phyloP scores from a whole-genome alignment of 192 early-diverging fungal species.

The Phycomyces nitens region DNA sequence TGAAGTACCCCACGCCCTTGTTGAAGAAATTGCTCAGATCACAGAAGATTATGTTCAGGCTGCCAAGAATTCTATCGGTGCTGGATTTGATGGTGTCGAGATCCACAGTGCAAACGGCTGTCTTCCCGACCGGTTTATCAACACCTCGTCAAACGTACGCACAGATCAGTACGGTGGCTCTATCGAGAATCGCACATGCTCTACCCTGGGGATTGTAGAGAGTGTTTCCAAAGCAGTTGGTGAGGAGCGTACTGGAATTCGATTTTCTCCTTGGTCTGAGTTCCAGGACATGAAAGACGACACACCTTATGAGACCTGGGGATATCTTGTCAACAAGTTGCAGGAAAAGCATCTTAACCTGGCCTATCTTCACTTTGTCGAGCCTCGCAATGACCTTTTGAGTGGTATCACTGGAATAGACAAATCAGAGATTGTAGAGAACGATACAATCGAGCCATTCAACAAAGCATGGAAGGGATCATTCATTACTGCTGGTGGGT shows the following conservation, averaged over 20 bases:
- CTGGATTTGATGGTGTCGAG: conserved; percentile 87
- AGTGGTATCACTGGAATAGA: neutral
- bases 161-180: conserved; percentile 41
- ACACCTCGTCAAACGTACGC: conserved; percentile 75
- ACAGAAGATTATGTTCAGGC: conserved; percentile 32
- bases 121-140: conserved; percentile 74
- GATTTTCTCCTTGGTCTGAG: conserved; percentile 25
- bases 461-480: conserved; percentile 9
- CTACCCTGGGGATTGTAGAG: conserved; percentile 21
- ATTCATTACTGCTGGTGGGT: conserved; percentile 24
- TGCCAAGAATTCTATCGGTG: conserved; percentile 66
- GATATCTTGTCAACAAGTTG: conserved; percentile 10
- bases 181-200: conserved; percentile 20
- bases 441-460: conserved; percentile 12
- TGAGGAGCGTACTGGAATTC: conserved; percentile 26
- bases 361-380: conserved; percentile 30
- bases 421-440: neutral
- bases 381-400: conserved; percentile 37
- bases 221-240: conserved; percentile 20
- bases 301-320: conserved; percentile 19
- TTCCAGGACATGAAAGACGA: conserved; percentile 35
- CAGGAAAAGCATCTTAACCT: conserved; percentile 22
- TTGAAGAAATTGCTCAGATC: conserved; percentile 9
- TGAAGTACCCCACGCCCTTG: conserved; percentile 19
- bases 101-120: conserved; percentile 91